Base-by-base conservation (phyloP, 2,329 filamentous ascomycete species). In the Penicillium thymicola region DNA sequence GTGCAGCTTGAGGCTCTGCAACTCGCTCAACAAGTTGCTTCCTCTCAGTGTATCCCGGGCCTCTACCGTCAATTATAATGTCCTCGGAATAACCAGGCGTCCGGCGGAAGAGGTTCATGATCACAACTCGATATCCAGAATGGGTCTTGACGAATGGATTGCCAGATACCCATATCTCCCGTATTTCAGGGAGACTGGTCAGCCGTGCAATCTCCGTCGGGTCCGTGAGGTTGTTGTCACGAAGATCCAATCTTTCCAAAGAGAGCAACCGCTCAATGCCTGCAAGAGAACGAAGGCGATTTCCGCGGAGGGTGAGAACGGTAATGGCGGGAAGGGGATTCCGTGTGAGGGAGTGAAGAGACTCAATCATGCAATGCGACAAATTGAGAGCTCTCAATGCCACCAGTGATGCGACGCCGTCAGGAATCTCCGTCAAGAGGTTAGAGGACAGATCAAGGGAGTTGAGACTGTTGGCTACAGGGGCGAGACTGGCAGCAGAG, bases 321-420 rank as follows among this genome's bases (percentile, higher is more conserved):
- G 90, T 95, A 60, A 99, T 96, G 21, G 94, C 93, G 28, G 94
- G 93, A 5, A 99, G 81, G 13, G 94, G 73, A 67, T 89, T 94
- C 61, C 89, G 86, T 2, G 87, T 87, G 41, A 99, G 80, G 2
- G 93, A 96, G 67, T 95, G 89, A 54, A 99, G 81, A 16, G 92
- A 94, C 65, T 93, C 90, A 61, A 99, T 97, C 92, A 97, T 97
- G 81, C 93, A 97, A 68, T 96, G 89, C 4, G 93, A 96, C 27
- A 99, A 81, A 68, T 99, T 97, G 52, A 99, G 79, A 25, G 94
- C 92, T 62, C 92, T 87, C n/a, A 99, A 82, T 28, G 91, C 88
- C 21, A 91, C 92, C 56, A 99, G 79, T 10, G 85, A 89, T 13
- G 92, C 89, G 55, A 99, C 78, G 67, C 90, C 94, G 72, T 97